phyloP scores from a whole-genome alignment of 805 yeast species.

The Kuraishia capsulata region DNA sequence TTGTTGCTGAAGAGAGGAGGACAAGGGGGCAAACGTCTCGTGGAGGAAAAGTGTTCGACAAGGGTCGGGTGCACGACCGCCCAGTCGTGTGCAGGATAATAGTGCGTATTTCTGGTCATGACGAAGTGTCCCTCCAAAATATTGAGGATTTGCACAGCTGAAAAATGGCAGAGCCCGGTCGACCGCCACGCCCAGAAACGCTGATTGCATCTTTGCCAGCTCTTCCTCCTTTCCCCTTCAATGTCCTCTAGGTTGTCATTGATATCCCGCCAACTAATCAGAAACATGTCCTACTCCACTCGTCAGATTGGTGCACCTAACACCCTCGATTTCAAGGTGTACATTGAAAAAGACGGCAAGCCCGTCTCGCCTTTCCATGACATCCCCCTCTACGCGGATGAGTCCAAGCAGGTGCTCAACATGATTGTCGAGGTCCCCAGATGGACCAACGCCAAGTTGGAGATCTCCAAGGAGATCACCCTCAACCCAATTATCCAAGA shows the following conservation, averaged over 20 bases:
- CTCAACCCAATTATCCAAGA: slow-evolving; percentile 96
- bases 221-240: too few species aligned
- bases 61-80: background rate
- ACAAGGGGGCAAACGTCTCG: background rate
- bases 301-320: slow-evolving; percentile 95
- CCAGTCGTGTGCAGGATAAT: too few species aligned
- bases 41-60: too few species aligned
- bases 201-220: too few species aligned
- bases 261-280: background rate
- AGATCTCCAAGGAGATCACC: slow-evolving; percentile 74
- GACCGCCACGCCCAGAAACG: too few species aligned
- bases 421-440: slow-evolving; percentile 91
- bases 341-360: slow-evolving; percentile 86
- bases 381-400: slow-evolving; percentile 87
- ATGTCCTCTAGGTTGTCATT: background rate
- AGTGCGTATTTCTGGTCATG: too few species aligned
- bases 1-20: background rate
- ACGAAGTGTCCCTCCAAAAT: too few species aligned
- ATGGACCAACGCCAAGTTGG: slow-evolving; percentile 97
- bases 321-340: slow-evolving; percentile 90
- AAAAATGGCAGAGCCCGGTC: too few species aligned
- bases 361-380: slow-evolving; percentile 95
- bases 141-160: too few species aligned
- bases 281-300: slow-evolving; percentile 63
- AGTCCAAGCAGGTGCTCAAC: slow-evolving; percentile 79